Base-by-base conservation (phyloP, 1,139 yeast species). In the Kodamaea sp. region DNA sequence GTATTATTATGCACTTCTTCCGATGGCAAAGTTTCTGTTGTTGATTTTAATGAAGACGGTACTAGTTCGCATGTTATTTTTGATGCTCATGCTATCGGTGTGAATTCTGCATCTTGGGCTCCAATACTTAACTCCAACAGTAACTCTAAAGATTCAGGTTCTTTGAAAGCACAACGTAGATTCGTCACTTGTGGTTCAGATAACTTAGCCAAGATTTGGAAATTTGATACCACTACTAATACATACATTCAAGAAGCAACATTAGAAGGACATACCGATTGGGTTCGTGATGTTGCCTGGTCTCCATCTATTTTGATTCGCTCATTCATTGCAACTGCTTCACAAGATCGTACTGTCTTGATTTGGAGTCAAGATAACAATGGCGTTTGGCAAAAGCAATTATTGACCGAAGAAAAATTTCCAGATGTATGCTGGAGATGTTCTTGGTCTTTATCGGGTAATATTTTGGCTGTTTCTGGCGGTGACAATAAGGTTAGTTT, bases 231-330 rank as follows among this genome's bases (percentile, higher is more conserved):
- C 5, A 68, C 72, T 8, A 62, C 68, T 29, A 73, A 75, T 52
- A 75, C 78, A 24, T 89, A 86, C 58, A 72, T 74, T 24, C 76
- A 82, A 54, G 97, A 92, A 61, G 82, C 84, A 31, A 75, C 78
- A 33, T 75, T 92, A 42, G 84, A 82, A 49, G 98, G 97, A 31
- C 98, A 94, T 62, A 73, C 87, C 15, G 98, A 92, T 64, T 94
- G 98, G 98, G 97, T 92, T 28, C 81, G 98, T 60, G 99, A 92
- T 62, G 97, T 92, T 43, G 90, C 95, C 6, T 92, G 98, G 98
- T 88, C 96, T 11, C 96, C 97, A 35, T 83, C 95, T 1, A 81
- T 87, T 33, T 73, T 92, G 45, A 78, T 88, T 35, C 85, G 88
- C 52, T 81, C 95, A 12, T 92, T 89, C 62, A 85, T 92, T 55